phyloP scores from a whole-genome alignment of 129 eudicot genomes.

The Arctium lappa region DNA sequence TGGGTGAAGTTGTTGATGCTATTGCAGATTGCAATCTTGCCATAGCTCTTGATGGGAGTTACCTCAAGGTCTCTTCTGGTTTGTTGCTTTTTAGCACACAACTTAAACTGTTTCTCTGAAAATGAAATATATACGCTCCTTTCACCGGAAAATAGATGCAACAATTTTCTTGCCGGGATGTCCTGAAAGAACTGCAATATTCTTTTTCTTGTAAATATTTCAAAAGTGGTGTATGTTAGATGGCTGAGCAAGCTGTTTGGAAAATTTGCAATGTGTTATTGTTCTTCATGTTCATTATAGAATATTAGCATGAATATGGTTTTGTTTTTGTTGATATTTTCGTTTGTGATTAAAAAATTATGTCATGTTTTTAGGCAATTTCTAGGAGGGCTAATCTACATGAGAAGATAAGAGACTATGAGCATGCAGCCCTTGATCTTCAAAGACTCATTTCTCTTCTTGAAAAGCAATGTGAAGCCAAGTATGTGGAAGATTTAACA shows the following conservation, averaged over 20 bases:
- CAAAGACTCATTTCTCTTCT: conserved; percentile 57
- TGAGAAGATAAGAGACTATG: conserved; percentile 89
- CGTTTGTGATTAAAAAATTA: not conserved
- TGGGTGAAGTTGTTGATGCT: conserved; percentile 77
- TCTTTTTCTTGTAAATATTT: not conserved
- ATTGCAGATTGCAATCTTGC: conserved; percentile 96
- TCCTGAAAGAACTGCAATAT: not conserved
- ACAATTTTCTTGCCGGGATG: not conserved
- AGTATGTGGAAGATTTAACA: conserved; percentile 42
- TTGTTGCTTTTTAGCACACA: not conserved
- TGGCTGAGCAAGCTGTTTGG: not conserved
- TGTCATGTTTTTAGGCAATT: conserved; percentile 53
- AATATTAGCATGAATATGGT: not conserved
- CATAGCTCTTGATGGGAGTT: conserved; percentile 72
- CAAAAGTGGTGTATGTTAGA: not conserved
- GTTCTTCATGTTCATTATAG: not conserved
- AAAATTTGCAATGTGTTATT: not conserved
- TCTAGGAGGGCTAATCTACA: conserved; percentile 87
- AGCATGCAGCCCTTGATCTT: conserved; percentile 64
- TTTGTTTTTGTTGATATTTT: not conserved
- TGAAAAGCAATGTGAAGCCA: conserved; percentile 38
- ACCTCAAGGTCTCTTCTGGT: conserved; percentile 55
- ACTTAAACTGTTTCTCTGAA: not conserved
- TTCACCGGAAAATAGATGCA: not conserved
- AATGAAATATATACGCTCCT: not conserved